A percentile compares a stretch with the other conserved stretches of the same genome.
Evolutionary conservation across 1,284 basidiomycete species (phyloP).

Genomic region (Heterobasidion annosum): DNA sequence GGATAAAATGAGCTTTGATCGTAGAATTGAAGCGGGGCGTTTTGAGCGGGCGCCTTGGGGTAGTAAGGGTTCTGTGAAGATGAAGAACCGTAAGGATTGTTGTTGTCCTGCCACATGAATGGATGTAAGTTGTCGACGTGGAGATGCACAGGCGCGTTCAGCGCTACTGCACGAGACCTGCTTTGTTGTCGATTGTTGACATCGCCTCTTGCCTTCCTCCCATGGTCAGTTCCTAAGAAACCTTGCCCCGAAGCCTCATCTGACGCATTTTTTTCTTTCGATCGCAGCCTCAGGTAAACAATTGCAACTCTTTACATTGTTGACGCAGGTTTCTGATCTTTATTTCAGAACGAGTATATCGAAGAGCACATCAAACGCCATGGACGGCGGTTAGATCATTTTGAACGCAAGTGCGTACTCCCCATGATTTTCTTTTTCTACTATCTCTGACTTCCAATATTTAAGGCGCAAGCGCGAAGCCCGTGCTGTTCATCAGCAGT

Average conservation of each 20-base stretch:
- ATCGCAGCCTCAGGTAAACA: neutral
- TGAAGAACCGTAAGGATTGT: slow-evolving; percentile 40
- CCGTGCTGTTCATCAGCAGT: slow-evolving; percentile 83
- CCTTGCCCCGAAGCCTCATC: neutral
- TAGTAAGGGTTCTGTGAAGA: slow-evolving; percentile 54
- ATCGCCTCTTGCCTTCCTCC: neutral
- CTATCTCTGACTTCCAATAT: slow-evolving; percentile 3
- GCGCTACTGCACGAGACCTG: neutral
- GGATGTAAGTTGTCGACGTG: neutral
- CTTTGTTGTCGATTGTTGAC: neutral
- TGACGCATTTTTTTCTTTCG: neutral
- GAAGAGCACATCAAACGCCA: slow-evolving; percentile 86
- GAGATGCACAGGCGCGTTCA: neutral
- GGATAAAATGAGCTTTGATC: slow-evolving; percentile 50
- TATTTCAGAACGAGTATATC: slow-evolving; percentile 76
- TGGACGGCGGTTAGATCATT: slow-evolving; percentile 80
- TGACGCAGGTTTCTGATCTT: neutral
- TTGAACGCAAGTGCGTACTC: slow-evolving; percentile 66
- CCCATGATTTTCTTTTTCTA: slow-evolving; percentile 1
- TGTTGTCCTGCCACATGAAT: slow-evolving; percentile 65
- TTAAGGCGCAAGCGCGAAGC: slow-evolving; percentile 89
- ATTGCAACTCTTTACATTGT: neutral
- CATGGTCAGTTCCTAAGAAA: neutral
- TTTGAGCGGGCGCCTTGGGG: slow-evolving; percentile 31
- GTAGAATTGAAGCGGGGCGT: slow-evolving; percentile 70